Base-by-base conservation (phyloP, 1,284 basidiomycete genomes). In the Inonotus hispidus region DNA sequence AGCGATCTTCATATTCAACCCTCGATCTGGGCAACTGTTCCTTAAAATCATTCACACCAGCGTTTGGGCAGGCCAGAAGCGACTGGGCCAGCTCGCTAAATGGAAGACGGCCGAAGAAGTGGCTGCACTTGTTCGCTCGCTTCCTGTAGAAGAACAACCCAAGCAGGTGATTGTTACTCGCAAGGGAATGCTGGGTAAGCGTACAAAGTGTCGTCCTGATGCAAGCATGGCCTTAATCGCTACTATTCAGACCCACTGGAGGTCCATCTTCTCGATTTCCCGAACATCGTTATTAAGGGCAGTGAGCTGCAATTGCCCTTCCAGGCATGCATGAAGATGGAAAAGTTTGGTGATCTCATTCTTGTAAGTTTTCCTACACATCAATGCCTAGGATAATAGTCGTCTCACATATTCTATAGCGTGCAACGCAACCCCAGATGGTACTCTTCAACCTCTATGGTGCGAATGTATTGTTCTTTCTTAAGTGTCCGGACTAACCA, bases 31-130 rank as follows among this genome's bases (percentile, higher is more conserved):
- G 37, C 97, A 99, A 71, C 78, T 99, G 23, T 99, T 99, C 87
- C 76, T 99, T 72, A 99, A 99, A 80, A 90, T 99, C 74, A 99
- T 99, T 68, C 97, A 99, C 75, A 99, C 96, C 0, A 98, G 95
- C 67, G 96, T 99, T 13, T 99, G 97, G 97, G 96, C 96, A 52
- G 96, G 97, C 70, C 97, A 99, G 75, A 99, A 99, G 77, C 97
- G 97, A 88, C 85, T 99, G 49, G 97, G 97, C 66, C 97, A 99
- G 75, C 83, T 99, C 61, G 97, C 97, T 52, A 99, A 99, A 77
- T 99, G 97, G 97, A 98, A 98, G 81, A 98, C 95, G 14, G 97
- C 97, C 14, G 97, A 99, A 85, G 97, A 99, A 87, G 97, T 98
- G 13, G 96, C 97, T 21, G 97, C 97, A 0, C 78, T 99, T 67